phyloP scores from a whole-genome alignment of 768 basidiomycete genomes.

The Coprinellus aureogranulatus region DNA sequence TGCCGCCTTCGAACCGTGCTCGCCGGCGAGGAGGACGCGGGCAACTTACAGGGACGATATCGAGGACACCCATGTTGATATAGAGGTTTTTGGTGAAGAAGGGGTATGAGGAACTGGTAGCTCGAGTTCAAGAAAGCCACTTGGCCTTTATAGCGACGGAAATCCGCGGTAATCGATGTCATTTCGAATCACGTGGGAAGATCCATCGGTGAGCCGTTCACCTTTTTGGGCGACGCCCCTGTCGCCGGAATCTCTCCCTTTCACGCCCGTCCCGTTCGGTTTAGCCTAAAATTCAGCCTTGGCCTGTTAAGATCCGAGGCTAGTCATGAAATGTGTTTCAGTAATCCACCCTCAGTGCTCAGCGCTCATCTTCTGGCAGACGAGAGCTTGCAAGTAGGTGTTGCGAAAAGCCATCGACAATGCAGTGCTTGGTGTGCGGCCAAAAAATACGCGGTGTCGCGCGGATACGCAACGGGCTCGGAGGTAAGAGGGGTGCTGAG shows the following conservation, averaged over 20 bases:
- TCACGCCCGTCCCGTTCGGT: not conserved
- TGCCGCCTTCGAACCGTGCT: not conserved
- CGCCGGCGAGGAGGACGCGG: not conserved
- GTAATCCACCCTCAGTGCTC: too few relatives aligned
- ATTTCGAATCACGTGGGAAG: constrained; percentile 10
- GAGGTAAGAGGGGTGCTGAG: too few relatives aligned
- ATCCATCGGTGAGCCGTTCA: constrained; percentile 8
- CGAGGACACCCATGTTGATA: constrained; percentile 72
- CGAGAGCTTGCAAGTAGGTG: too few relatives aligned
- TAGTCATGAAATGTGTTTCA: too few relatives aligned
- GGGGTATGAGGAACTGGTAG: constrained; percentile 1
- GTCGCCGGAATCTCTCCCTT: not conserved
- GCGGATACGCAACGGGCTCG: too few relatives aligned
- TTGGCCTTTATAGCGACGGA: constrained; percentile 7
- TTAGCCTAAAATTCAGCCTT: too few relatives aligned
- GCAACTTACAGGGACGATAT: constrained; percentile 73
- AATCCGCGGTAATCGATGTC: constrained; percentile 15
- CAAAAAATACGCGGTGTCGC: too few relatives aligned
- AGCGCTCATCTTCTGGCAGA: too few relatives aligned
- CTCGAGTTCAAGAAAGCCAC: constrained; percentile 6
- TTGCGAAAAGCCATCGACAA: too few relatives aligned
- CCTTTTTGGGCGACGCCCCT: not conserved
- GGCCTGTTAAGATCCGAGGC: too few relatives aligned
- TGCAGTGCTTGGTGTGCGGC: too few relatives aligned
- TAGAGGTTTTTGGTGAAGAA: too few relatives aligned